These are phyloP conservation scores for Rhododendron ovatum DNA, from an alignment of 148 eudicot species.

Conservation along the genomic window DNA sequence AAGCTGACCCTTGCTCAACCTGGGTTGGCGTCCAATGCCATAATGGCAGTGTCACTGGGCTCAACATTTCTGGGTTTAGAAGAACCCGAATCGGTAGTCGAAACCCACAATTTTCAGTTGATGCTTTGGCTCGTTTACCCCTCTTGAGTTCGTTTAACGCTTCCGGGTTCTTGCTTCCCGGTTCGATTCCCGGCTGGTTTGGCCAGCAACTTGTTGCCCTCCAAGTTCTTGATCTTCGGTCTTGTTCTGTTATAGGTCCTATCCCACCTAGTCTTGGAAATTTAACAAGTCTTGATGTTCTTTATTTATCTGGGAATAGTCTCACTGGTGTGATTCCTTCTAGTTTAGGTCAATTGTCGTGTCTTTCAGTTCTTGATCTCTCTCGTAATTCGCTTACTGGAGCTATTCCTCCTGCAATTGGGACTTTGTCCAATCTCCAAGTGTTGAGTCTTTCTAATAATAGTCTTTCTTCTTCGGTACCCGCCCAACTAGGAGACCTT, in stretches of 20 bases:
- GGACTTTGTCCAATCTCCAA: slow-evolving; percentile 46
- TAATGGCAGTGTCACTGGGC: slow-evolving; percentile 66
- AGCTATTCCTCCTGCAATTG: slow-evolving; percentile 53
- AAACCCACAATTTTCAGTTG: slow-evolving; percentile 80
- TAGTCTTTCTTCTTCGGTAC: slow-evolving; percentile 54
- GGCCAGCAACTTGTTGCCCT: slow-evolving; percentile 44
- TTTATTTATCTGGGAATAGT: slow-evolving; percentile 51
- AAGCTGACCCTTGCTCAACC: slow-evolving; percentile 55
- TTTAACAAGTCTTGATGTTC: slow-evolving; percentile 38
- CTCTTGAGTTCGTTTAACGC: slow-evolving; percentile 65
- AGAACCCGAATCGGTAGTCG: slow-evolving; percentile 62
- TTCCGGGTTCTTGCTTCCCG: slow-evolving; percentile 62
- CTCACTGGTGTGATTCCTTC: slow-evolving; percentile 61
- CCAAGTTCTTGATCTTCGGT: slow-evolving; percentile 60
- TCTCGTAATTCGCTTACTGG: slow-evolving; percentile 62
- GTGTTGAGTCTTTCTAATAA: slow-evolving; percentile 65
- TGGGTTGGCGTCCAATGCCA: slow-evolving; percentile 72
- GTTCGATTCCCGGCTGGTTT: slow-evolving; percentile 71
- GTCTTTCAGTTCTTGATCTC: slow-evolving; percentile 71
- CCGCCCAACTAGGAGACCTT: slow-evolving; percentile 78
- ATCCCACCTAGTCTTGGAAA: slow-evolving; percentile 67
- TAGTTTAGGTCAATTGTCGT: slow-evolving; percentile 49
- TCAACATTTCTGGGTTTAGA: slow-evolving; percentile 79
- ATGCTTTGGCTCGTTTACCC: slow-evolving; percentile 61
- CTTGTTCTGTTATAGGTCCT: slow-evolving; percentile 51